A percentile compares a stretch with the other conserved stretches of the same genome.
Conservation (phyloP, 345 rosid species). For the Ceriops decandra region DNA sequence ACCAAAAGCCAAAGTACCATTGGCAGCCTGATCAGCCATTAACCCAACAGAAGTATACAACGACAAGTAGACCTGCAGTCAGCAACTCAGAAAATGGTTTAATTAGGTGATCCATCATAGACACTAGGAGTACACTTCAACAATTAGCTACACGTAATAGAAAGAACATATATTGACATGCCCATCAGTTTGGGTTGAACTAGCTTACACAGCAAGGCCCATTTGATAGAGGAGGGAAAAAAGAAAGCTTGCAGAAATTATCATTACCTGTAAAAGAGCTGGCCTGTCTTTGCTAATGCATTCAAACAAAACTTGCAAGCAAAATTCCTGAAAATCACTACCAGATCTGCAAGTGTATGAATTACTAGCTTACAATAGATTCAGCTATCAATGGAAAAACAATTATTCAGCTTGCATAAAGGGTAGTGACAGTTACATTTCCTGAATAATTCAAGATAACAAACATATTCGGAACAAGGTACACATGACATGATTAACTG, state of each 20-base stretch:
- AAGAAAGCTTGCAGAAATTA: not conserved
- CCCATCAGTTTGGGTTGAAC: not conserved
- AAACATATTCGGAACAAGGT: not conserved
- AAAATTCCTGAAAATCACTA: slow-evolving; percentile 86
- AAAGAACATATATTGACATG: not conserved
- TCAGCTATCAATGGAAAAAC: not conserved
- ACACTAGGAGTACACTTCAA: not conserved
- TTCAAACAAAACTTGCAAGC: slow-evolving; percentile 89
- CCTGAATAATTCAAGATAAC: not conserved
- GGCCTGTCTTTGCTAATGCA: slow-evolving; percentile 98
- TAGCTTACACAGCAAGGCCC: not conserved
- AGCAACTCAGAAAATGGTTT: not conserved
- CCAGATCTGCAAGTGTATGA: slow-evolving; percentile 57
- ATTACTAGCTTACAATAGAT: slow-evolving; percentile 3
- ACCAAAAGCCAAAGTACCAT: slow-evolving; percentile 30
- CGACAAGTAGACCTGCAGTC: slow-evolving; percentile 73
- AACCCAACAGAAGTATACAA: slow-evolving; percentile 64
- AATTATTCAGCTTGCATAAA: not conserved
- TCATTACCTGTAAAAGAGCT: slow-evolving; percentile 79
- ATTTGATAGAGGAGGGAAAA: not conserved
- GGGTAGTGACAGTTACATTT: too few relatives aligned
- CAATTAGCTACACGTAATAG: not conserved
- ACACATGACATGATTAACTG: too few relatives aligned
- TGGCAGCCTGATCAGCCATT: slow-evolving; percentile 63
- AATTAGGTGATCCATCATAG: not conserved